phyloP scores from a whole-genome alignment of 129 eudicot species.

The Scalesia atractyloides region DNA sequence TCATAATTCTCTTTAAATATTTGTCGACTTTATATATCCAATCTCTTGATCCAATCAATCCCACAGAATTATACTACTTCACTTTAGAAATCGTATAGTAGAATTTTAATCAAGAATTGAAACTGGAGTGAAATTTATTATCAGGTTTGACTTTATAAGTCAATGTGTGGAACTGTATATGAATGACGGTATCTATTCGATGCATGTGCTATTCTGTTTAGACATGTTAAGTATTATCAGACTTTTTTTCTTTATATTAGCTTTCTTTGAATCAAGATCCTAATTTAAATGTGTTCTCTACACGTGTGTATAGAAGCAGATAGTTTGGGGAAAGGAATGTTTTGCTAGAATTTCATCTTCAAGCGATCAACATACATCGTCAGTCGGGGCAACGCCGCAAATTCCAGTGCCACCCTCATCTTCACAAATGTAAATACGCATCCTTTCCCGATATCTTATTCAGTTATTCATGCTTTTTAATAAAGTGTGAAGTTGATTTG shows the following conservation, averaged over 20 bases:
- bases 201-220: background rate
- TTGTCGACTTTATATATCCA: too few relatives aligned
- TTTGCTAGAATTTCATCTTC: conserved; percentile 74
- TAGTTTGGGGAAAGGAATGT: conserved; percentile 44
- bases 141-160: background rate
- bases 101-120: background rate
- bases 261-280: conserved; percentile 1
- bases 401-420: conserved; percentile 67
- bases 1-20: too few relatives aligned
- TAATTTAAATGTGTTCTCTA: background rate
- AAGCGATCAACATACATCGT: conserved; percentile 62
- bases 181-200: too few relatives aligned
- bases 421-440: conserved; percentile 64
- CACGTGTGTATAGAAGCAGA: conserved; percentile 36
- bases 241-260: background rate
- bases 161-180: background rate
- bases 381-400: conserved; percentile 80
- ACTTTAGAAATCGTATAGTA: too few relatives aligned
- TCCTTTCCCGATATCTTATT: background rate
- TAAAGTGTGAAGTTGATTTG: conserved; percentile 8
- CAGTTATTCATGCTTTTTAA: background rate
- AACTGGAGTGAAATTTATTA: background rate
- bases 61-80: too few relatives aligned
- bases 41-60: too few relatives aligned
- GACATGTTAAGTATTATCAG: too few relatives aligned